Percentiles rank a stretch among this genome's conserved stretches.
phyloP scores from a whole-genome alignment of 139 green algal genomes.

The Micractinium sp. region DNA sequence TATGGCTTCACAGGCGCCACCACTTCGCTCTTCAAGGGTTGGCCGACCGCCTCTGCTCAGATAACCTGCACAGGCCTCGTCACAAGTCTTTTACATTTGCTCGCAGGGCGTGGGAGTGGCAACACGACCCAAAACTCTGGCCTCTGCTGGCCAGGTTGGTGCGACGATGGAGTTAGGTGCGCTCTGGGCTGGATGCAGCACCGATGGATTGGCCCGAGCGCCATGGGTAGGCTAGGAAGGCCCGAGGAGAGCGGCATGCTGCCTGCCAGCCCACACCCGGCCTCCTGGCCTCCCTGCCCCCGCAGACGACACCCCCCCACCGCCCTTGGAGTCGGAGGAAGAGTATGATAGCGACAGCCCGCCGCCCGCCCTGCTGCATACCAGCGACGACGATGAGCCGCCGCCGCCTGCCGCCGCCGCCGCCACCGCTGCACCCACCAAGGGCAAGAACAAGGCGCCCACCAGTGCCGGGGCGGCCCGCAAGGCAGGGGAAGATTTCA shows the following conservation, averaged over 20 bases:
- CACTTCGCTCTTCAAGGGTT: too few species aligned
- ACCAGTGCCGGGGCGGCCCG: neutral
- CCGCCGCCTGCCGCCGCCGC: neutral
- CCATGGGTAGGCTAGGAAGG: neutral
- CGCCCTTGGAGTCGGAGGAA: neutral
- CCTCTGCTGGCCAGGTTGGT: neutral
- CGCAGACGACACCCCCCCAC: neutral
- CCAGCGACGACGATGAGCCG: neutral
- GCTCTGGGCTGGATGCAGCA: neutral
- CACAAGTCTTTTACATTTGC: too few species aligned
- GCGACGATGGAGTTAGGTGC: neutral
- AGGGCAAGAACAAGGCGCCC: neutral
- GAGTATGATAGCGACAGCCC: neutral
- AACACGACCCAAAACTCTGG: too few species aligned
- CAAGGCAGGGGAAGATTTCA: neutral
- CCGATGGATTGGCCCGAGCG: neutral
- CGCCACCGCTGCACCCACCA: neutral
- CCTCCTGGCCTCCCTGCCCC: neutral
- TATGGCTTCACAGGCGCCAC: too few species aligned
- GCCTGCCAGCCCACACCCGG: neutral
- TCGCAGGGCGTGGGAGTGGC: too few species aligned
- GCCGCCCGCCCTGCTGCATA: neutral
- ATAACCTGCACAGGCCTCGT: too few species aligned
- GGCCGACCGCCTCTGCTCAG: too few species aligned
- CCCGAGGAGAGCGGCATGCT: neutral